These are phyloP conservation scores for Gossypium arboreum DNA, from an alignment of 345 rosid genomes.

Conservation along the genomic window DNA sequence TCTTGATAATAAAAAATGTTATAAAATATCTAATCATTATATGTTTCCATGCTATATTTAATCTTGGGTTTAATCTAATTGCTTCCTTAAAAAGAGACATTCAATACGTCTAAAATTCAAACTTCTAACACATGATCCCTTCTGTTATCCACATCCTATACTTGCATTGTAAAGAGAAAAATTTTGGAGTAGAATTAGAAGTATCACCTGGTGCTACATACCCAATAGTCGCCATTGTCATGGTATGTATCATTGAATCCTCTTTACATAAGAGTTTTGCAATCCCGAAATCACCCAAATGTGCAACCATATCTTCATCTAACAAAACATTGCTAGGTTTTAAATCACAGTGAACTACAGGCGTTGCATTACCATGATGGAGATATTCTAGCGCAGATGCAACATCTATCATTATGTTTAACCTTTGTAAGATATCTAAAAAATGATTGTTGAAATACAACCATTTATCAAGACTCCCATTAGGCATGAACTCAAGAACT, in stretches of 20 bases:
- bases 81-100: no score
- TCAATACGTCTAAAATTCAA: no score
- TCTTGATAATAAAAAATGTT: no score
- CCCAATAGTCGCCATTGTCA: background rate
- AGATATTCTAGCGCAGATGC: background rate
- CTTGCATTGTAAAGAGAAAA: no score
- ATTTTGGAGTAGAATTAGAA: background rate
- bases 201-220: constrained; percentile 16
- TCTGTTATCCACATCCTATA: no score
- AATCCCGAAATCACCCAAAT: constrained; percentile 13
- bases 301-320: constrained; percentile 13
- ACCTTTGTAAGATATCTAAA: background rate
- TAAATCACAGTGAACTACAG: constrained; percentile 11
- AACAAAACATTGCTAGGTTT: constrained; percentile 6
- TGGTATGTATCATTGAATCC: background rate
- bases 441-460: background rate
- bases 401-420: constrained; percentile 1
- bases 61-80: no score
- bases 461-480: constrained; percentile 20
- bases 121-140: no score
- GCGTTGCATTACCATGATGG: background rate
- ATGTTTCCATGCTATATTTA: no score
- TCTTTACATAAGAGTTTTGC: background rate
- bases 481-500: constrained; percentile 20
- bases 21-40: no score